phyloP scores from a whole-genome alignment of 2,329 filamentous ascomycete genomes.

The Hypoxylon sp. region DNA sequence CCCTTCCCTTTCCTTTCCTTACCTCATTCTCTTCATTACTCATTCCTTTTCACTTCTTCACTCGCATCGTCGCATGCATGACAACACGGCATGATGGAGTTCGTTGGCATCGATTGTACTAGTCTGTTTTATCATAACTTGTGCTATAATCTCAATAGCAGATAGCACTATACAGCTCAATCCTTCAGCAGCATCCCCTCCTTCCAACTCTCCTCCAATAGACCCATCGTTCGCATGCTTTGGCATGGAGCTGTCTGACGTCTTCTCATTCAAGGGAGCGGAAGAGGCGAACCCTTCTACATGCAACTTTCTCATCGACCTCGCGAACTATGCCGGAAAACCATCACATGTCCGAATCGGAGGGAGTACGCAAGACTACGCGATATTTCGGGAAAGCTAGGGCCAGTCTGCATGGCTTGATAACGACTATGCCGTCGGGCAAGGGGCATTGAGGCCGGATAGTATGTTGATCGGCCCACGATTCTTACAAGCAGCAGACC shows the following conservation, averaged over 20 bases:
- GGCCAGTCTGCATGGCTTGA: constrained; percentile 55
- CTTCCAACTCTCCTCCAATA: constrained; percentile 47
- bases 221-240: constrained; percentile 64
- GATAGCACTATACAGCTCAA: constrained; percentile 25
- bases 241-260: constrained; percentile 67
- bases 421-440: constrained; percentile 58
- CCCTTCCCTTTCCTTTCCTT: background rate
- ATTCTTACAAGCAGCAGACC: constrained; percentile 63
- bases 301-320: constrained; percentile 63
- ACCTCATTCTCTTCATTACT: background rate
- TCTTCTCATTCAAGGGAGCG: constrained; percentile 65
- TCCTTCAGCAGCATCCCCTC: constrained; percentile 31
- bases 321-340: constrained; percentile 63
- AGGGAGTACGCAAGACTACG: constrained; percentile 67
- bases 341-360: constrained; percentile 65
- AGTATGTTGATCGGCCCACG: constrained; percentile 63
- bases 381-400: constrained; percentile 60
- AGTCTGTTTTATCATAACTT: constrained; percentile 5
- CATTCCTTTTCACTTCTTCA: background rate
- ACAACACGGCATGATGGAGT: constrained; percentile 17
- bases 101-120: background rate
- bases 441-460: constrained; percentile 60
- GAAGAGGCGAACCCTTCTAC: constrained; percentile 60
- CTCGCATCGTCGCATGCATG: background rate
- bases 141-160: constrained; percentile 12